Evolutionary conservation across 192 early-diverging fungal genomes (phyloP).

Genomic region (Umbelopsis isabellina): DNA sequence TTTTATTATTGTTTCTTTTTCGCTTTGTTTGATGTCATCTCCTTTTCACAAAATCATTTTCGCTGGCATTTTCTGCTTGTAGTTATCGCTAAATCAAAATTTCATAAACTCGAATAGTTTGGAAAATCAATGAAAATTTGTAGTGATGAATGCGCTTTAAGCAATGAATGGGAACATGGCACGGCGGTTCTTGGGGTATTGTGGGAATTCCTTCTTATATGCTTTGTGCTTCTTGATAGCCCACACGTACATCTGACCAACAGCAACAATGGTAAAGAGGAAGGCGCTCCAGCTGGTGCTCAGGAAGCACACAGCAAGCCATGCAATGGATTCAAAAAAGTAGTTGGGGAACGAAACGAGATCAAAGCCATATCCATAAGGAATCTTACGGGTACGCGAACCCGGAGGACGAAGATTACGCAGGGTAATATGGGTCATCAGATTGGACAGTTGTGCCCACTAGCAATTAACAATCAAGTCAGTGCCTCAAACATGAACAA

Average conservation of each 20-base stretch:
- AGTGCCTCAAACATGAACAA: neutral
- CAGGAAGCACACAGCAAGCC: slow-evolving; percentile 74
- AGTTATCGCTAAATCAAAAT: neutral
- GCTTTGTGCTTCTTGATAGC: slow-evolving; percentile 94
- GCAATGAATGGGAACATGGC: slow-evolving; percentile 74
- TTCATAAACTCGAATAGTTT: neutral
- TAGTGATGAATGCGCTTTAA: slow-evolving; percentile 31
- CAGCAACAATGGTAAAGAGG: slow-evolving; percentile 70
- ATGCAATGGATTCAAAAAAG: slow-evolving; percentile 85
- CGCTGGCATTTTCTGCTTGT: neutral
- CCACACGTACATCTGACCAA: slow-evolving; percentile 93
- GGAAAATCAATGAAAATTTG: too few species aligned
- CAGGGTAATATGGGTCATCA: slow-evolving; percentile 81
- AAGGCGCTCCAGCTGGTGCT: slow-evolving; percentile 70
- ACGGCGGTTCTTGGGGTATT: slow-evolving; percentile 87
- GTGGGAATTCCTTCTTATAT: slow-evolving; percentile 89
- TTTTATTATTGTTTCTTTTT: neutral
- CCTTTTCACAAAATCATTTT: slow-evolving; percentile 5
- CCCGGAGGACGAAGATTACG: slow-evolving; percentile 92
- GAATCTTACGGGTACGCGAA: slow-evolving; percentile 82
- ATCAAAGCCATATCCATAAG: slow-evolving; percentile 90
- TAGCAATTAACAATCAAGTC: slow-evolving; percentile 31
- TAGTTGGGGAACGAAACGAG: slow-evolving; percentile 94
- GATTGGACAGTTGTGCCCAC: slow-evolving; percentile 87
- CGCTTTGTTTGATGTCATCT: neutral